Evolutionary conservation across 306 rosid genomes (phyloP).

Genomic region (Rosa rugosa): DNA sequence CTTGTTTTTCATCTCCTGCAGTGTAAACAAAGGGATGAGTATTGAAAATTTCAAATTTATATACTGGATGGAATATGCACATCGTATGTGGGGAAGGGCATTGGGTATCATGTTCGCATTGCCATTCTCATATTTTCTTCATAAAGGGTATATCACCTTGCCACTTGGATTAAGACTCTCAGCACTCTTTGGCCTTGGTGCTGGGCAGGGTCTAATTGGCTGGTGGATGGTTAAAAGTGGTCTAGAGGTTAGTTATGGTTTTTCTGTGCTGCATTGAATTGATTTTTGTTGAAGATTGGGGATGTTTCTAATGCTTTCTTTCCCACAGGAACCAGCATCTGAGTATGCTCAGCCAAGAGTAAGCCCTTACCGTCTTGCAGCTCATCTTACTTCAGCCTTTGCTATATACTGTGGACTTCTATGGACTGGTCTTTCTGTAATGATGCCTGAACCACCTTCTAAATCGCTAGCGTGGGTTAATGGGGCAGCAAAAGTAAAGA

Average conservation of each 20-base stretch:
- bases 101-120: slow-evolving; percentile 76
- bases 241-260: slow-evolving; percentile 36
- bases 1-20: slow-evolving; percentile 22
- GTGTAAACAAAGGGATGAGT: slow-evolving; percentile 48
- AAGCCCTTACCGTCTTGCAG: slow-evolving; percentile 96
- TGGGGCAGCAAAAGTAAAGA: slow-evolving; percentile 86
- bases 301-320: slow-evolving; percentile 20
- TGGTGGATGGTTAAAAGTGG: slow-evolving; percentile 99
- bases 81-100: slow-evolving; percentile 97
- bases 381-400: slow-evolving; percentile 96
- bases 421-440: slow-evolving; percentile 88
- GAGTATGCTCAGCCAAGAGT: slow-evolving; percentile 91
- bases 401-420: slow-evolving; percentile 82
- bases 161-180: slow-evolving; percentile 74
- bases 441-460: slow-evolving; percentile 92
- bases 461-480: slow-evolving; percentile 74
- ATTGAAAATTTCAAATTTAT: slow-evolving; percentile 49
- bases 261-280: slow-evolving; percentile 27
- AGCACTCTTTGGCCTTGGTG: slow-evolving; percentile 73
- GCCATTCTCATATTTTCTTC: slow-evolving; percentile 93
- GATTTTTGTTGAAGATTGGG: neutral
- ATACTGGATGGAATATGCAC: slow-evolving; percentile 78
- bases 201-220: slow-evolving; percentile 87
- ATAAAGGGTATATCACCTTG: slow-evolving; percentile 76
- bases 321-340: slow-evolving; percentile 75